These are phyloP conservation scores for Annulohypoxylon bovei DNA, from an alignment of 495 filamentous ascomycete species.

Conservation along the genomic window DNA sequence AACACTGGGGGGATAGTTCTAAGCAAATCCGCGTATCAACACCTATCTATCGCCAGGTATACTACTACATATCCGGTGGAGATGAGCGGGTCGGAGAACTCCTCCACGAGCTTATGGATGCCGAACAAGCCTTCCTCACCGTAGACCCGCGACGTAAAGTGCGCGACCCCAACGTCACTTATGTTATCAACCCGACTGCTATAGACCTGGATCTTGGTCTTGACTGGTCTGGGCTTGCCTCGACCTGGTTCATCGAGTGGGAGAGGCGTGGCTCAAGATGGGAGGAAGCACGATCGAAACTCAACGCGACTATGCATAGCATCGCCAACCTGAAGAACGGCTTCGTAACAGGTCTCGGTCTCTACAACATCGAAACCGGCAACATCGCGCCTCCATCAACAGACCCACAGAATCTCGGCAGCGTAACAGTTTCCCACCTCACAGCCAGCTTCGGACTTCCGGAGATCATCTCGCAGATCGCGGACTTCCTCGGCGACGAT, in stretches of 20 bases:
- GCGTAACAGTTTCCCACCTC: constrained; percentile 55
- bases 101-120: constrained; percentile 52
- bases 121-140: constrained; percentile 53
- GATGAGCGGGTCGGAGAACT: constrained; percentile 59
- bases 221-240: constrained; percentile 60
- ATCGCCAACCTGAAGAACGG: constrained; percentile 57
- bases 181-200: constrained; percentile 54
- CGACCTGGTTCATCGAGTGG: constrained; percentile 60
- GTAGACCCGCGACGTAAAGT: constrained; percentile 62
- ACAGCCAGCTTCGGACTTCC: constrained; percentile 59
- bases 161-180: constrained; percentile 49
- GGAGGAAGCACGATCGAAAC: constrained; percentile 52
- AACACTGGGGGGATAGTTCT: constrained; percentile 60
- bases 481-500: constrained; percentile 47
- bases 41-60: constrained; percentile 55
- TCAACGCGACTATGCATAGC: constrained; percentile 52
- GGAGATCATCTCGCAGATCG: constrained; percentile 54
- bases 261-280: constrained; percentile 56
- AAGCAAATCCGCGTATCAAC: constrained; percentile 63
- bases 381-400: constrained; percentile 52
- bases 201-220: constrained; percentile 58
- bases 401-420: constrained; percentile 54
- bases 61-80: constrained; percentile 59
- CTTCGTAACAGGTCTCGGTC: constrained; percentile 58
- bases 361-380: constrained; percentile 55